Conservation (phyloP, 228 moss, liverwort and hornwort genomes). For the Sphagnum fallax region DNA sequence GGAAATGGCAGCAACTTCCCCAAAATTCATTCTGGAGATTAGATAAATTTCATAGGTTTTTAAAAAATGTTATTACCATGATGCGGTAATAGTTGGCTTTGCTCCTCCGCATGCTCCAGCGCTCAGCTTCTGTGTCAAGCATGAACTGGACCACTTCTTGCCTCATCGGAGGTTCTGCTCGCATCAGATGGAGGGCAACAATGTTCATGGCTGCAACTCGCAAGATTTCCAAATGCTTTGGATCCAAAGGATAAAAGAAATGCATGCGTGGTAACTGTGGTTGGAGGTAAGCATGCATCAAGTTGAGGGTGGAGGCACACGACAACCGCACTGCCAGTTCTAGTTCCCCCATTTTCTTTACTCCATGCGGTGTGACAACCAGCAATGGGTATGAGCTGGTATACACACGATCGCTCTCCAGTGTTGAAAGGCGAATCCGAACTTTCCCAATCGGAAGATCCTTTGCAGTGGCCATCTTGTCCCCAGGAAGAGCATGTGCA, state of each 20-base stretch:
- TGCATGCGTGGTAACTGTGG: constrained; percentile 88
- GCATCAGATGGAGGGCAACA: constrained; percentile 70
- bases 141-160: constrained; percentile 86
- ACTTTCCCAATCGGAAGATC: constrained; percentile 84
- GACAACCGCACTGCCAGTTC: constrained; percentile 78
- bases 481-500: constrained; percentile 26
- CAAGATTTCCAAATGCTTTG: constrained; percentile 47
- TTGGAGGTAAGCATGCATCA: constrained; percentile 70
- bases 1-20: too few relatives aligned
- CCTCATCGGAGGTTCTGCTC: constrained; percentile 68
- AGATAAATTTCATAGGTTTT: too few relatives aligned
- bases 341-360: constrained; percentile 90
- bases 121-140: constrained; percentile 75
- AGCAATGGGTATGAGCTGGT: constrained; percentile 79
- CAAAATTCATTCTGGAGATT: too few relatives aligned
- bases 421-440: constrained; percentile 72
- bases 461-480: constrained; percentile 39
- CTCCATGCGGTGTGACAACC: constrained; percentile 78
- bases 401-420: constrained; percentile 81
- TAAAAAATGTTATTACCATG: constrained; percentile 25
- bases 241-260: constrained; percentile 66
- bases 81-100: constrained; percentile 89
- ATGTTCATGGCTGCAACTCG: constrained; percentile 94
- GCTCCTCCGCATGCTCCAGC: constrained; percentile 96
- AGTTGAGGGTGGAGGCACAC: constrained; percentile 49